phyloP scores from a whole-genome alignment of 352 stramenopile species.

The Pythium phragmitis region DNA sequence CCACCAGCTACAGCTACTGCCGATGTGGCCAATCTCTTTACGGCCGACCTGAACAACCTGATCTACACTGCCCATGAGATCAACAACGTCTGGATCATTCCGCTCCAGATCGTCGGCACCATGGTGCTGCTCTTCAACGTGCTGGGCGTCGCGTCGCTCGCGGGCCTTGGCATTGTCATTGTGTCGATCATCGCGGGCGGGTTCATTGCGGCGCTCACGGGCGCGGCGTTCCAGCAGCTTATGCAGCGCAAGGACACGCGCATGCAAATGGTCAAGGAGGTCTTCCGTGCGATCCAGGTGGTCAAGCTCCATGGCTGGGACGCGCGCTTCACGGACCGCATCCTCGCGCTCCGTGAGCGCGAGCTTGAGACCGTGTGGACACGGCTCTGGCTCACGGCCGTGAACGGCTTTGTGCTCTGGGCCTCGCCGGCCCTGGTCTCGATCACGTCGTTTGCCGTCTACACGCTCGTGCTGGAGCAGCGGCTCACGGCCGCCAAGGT shows the following conservation, averaged over 20 bases:
- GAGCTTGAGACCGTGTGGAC: constrained; percentile 32
- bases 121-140: constrained; percentile 27
- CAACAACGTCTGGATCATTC: constrained; percentile 36
- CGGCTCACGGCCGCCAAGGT: constrained; percentile 44
- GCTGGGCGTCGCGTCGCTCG: constrained; percentile 24
- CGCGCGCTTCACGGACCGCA: constrained; percentile 74
- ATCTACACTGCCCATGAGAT: constrained; percentile 33
- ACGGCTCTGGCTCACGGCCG: constrained; percentile 23
- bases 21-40: constrained; percentile 93
- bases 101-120: constrained; percentile 26
- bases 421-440: constrained; percentile 45
- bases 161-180: constrained; percentile 24
- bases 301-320: constrained; percentile 93
- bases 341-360: constrained; percentile 67
- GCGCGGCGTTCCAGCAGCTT: constrained; percentile 14
- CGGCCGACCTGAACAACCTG: constrained; percentile 80
- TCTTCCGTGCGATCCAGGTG: constrained; percentile 64
- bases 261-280: constrained; percentile 39
- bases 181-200: constrained; percentile 13
- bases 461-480: constrained; percentile 52
- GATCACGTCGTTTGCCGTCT: constrained; percentile 45
- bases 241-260: constrained; percentile 32
- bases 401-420: constrained; percentile 53
- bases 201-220: constrained; percentile 13
- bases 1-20: no score